Percentiles rank a stretch among this genome's conserved stretches.
Conservation (phyloP, 768 basidiomycete genomes). For the Xerocomus brunneocitrinus region DNA sequence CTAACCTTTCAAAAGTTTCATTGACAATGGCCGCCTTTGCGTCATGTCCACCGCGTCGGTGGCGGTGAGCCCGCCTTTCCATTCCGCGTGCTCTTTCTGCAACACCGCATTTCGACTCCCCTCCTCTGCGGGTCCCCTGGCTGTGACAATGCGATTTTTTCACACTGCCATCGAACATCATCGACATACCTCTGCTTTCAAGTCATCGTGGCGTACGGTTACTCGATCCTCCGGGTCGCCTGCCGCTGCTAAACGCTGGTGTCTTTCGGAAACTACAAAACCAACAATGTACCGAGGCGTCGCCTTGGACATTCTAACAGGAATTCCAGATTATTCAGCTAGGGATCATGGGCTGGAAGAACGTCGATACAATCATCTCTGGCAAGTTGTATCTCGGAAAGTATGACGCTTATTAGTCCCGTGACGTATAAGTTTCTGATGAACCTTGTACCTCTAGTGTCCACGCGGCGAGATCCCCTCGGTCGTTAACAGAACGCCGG, state of each 20-base stretch:
- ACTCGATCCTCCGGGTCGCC: conserved; percentile 29
- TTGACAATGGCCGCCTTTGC: conserved; percentile 10
- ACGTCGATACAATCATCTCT: conserved; percentile 63
- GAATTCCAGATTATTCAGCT: conserved; percentile 25
- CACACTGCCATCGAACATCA: conserved; percentile 29
- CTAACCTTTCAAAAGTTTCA: conserved; percentile 6
- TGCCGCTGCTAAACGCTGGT: conserved; percentile 18
- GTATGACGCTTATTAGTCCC: conserved; percentile 41
- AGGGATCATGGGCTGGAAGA: conserved; percentile 48
- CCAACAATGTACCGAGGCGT: conserved; percentile 24
- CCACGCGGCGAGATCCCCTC: conserved; percentile 64
- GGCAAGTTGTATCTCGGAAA: conserved; percentile 69
- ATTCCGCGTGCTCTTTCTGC: conserved; percentile 30
- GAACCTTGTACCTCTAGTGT: conserved; percentile 43
- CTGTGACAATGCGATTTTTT: conserved; percentile 30
- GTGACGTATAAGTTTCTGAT: conserved; percentile 42
- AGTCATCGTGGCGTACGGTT: conserved; percentile 27
- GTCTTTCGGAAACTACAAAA: conserved; percentile 30
- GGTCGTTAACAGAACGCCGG: conserved; percentile 65
- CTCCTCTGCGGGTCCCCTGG: conserved; percentile 26
- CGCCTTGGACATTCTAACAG: conserved; percentile 23
- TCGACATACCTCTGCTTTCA: conserved; percentile 19
- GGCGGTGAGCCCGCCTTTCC: conserved; percentile 30
- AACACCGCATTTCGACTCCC: conserved; percentile 26
- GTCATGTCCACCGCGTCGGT: conserved; percentile 26